Conservation (phyloP, 257 asterid genomes). For the Rubia yunnanensis region DNA sequence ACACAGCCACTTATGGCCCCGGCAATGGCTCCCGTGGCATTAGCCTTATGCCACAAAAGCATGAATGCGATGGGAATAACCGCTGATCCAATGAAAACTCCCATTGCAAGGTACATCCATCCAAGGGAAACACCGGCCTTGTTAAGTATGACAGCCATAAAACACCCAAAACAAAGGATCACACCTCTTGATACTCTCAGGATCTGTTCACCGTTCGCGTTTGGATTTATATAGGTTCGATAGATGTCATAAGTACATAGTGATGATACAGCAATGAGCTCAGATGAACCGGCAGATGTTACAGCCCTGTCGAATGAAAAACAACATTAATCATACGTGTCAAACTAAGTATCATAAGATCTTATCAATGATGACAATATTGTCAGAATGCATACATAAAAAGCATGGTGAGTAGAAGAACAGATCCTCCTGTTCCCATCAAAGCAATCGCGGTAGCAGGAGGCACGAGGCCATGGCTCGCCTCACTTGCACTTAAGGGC, state of each 20-base stretch:
- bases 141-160: conserved; percentile 82
- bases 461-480: conserved; percentile 86
- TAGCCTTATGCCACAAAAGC: conserved; percentile 87
- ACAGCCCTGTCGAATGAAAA: conserved; percentile 64
- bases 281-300: conserved; percentile 93
- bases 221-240: conserved; percentile 77
- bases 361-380: background rate
- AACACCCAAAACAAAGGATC: conserved; percentile 58
- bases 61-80: conserved; percentile 86
- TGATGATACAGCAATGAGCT: conserved; percentile 86
- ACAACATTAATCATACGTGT: background rate
- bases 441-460: conserved; percentile 89
- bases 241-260: conserved; percentile 82
- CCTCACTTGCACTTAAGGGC: conserved; percentile 75
- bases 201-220: conserved; percentile 70
- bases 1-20: conserved; percentile 65
- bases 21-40: conserved; percentile 62
- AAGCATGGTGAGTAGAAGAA: conserved; percentile 88
- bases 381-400: conserved; percentile 51
- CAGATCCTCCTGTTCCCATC: conserved; percentile 93
- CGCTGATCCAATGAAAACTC: conserved; percentile 83
- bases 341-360: background rate
- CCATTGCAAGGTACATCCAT: conserved; percentile 94
- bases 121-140: conserved; percentile 84
- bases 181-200: conserved; percentile 58